A percentile compares a stretch with the other conserved stretches of the same genome.
Evolutionary conservation across 495 filamentous ascomycete genomes (phyloP).

Genomic region (Sabuloglossum arenarium): DNA sequence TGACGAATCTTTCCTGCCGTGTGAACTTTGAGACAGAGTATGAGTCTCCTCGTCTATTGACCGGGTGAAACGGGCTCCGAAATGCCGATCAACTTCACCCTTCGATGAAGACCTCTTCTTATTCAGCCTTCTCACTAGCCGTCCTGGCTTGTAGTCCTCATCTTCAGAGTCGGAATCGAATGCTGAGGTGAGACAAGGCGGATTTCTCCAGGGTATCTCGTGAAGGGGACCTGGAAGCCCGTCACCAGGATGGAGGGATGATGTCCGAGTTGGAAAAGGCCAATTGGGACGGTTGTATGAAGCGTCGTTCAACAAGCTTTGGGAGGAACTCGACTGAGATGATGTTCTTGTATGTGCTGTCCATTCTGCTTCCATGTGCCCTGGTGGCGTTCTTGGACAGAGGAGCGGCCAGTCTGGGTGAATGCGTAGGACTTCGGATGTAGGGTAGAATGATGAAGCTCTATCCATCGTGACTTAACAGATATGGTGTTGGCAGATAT

Average conservation of each 20-base stretch:
- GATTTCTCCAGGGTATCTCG: neutral
- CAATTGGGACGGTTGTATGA: neutral
- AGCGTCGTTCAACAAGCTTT: neutral
- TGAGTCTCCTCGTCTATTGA: neutral
- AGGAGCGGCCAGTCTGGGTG: slow-evolving; percentile 1
- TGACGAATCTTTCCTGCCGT: neutral
- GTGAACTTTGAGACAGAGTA: neutral
- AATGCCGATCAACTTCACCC: neutral
- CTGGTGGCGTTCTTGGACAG: neutral
- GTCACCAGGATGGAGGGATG: neutral
- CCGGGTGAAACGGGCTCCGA: neutral
- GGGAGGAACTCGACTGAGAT: neutral
- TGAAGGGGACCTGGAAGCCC: neutral
- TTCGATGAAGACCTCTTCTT: neutral
- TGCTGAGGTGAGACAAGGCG: neutral
- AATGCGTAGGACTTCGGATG: neutral
- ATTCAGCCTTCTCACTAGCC: neutral
- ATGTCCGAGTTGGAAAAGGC: neutral
- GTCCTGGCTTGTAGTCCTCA: neutral
- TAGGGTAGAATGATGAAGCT: neutral
- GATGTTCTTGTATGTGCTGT: neutral
- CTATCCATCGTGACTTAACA: neutral
- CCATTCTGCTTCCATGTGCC: neutral
- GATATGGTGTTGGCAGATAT: neutral
- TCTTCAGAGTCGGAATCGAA: slow-evolving; percentile 2